Conservation (phyloP, 805 yeast species). For the Teunomyces funiuensis region DNA sequence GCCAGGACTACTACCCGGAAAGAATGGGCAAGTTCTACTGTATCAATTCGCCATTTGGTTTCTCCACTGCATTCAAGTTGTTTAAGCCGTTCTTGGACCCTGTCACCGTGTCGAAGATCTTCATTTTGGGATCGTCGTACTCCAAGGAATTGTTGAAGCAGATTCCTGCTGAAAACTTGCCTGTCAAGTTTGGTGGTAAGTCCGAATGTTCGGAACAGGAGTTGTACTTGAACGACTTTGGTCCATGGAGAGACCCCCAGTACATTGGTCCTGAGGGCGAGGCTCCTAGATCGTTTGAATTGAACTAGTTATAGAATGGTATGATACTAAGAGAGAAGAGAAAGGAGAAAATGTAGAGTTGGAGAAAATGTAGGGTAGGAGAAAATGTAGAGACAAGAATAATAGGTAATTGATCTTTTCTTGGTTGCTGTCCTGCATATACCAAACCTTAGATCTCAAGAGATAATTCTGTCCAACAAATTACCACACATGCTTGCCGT, state of each 20-base stretch:
- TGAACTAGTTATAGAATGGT: slow-evolving; percentile 3
- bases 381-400: too few relatives aligned
- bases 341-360: too few relatives aligned
- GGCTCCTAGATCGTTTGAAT: slow-evolving; percentile 58
- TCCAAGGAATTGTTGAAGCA: slow-evolving; percentile 83
- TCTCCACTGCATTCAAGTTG: slow-evolving; percentile 86
- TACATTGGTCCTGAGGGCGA: slow-evolving; percentile 94
- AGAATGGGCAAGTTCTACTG: slow-evolving; percentile 98
- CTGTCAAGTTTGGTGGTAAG: slow-evolving; percentile 84
- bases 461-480: not conserved
- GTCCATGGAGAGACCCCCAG: slow-evolving; percentile 94
- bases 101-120: slow-evolving; percentile 93
- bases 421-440: not conserved
- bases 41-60: slow-evolving; percentile 97
- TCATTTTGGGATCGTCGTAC: slow-evolving; percentile 78
- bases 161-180: slow-evolving; percentile 91
- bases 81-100: slow-evolving; percentile 96
- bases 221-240: slow-evolving; percentile 81
- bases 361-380: too few relatives aligned
- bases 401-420: too few relatives aligned
- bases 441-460: slow-evolving; percentile 3
- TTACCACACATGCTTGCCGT: not conserved
- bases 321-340: too few relatives aligned
- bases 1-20: slow-evolving; percentile 98
- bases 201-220: slow-evolving; percentile 75